Base-by-base conservation (phyloP, 768 basidiomycete genomes). In the Mycena latifolia region DNA sequence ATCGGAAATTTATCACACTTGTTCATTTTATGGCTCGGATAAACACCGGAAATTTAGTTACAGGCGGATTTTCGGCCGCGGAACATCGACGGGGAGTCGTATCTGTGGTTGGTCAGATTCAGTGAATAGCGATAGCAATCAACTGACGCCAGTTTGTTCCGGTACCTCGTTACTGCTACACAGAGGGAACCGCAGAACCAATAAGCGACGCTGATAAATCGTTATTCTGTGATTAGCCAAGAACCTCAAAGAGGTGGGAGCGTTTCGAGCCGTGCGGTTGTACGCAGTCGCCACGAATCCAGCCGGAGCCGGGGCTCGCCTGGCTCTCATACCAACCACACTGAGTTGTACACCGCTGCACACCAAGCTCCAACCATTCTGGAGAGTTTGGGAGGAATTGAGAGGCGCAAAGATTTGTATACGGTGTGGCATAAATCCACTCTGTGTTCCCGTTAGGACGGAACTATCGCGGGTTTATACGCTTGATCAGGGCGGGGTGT, bases 1-100 rank as follows among this genome's bases (percentile, higher is more conserved):
- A 61, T 53, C 50, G 50, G 45, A 28, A 47, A 47, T 29, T 35
- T 52, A 33, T 27, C 28, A 52, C 15, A 27, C 25, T 24, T 28
- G 45, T 25, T 31, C 25, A 46, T n/a, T 50, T 66, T 55, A 61
- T 57, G 65, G 15, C 2, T 28, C 65, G 65, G 65, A 56, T 14
- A 56, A 66, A 66, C 46, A 0, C 20, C 65, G 58, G 58, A 66
- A 29, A 65, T 45, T 22, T 20, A 48, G 27, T 15, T 35, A 7
- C 29, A 29, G 59, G 54, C 48, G 43, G 65, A 66, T 66, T 61
- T 66, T 66, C 55, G 65, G 54, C 55, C n/a, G 24, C 57, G 55
- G 55, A 53, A 54, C 22, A 39, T 58, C 29, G 20, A 37, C 45
- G 33, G 43, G 10, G 25, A 41, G 14, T 37, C 31, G 41, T 20